A percentile compares a stretch with the other conserved stretches of the same genome.
phyloP scores from a whole-genome alignment of 2,329 filamentous ascomycete genomes.

The Aspergillus spinulosporus region DNA sequence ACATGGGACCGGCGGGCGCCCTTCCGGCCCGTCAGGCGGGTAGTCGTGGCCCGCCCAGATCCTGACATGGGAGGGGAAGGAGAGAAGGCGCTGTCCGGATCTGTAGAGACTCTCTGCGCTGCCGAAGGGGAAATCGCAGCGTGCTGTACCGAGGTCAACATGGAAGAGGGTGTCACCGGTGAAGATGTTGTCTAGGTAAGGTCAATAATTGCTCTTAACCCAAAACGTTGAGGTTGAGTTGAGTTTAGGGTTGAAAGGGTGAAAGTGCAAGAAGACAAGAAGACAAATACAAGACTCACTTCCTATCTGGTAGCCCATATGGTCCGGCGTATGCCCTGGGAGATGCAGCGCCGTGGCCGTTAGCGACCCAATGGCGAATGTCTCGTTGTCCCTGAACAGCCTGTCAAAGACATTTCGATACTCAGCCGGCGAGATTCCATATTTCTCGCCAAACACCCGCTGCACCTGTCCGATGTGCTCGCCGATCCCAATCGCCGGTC shows the following conservation, averaged over 20 bases:
- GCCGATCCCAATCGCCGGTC: conserved; percentile 57
- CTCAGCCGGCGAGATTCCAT: conserved; percentile 49
- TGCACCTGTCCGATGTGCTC: conserved; percentile 57
- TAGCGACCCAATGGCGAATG: conserved; percentile 53
- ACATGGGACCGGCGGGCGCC: background rate
- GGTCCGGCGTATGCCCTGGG: conserved; percentile 62
- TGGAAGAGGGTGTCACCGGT: conserved; percentile 56
- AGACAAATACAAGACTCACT: background rate
- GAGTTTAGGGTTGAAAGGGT: too few relatives aligned
- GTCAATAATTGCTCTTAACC: background rate
- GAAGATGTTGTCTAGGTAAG: conserved; percentile 41
- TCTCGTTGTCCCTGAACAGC: conserved; percentile 56
- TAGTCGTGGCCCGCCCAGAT: background rate
- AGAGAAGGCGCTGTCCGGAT: background rate
- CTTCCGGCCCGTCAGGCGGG: background rate
- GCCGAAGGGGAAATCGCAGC: conserved; percentile 57
- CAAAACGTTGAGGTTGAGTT: too few relatives aligned
- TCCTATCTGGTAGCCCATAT: conserved; percentile 60
- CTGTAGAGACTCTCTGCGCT: conserved; percentile 39
- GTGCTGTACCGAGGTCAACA: conserved; percentile 52
- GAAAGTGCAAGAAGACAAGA: background rate
- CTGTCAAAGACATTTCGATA: conserved; percentile 53
- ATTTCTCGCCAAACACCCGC: conserved; percentile 50
- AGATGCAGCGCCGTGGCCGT: conserved; percentile 53
- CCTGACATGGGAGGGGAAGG: background rate